Evolutionary conservation across 352 stramenopile species (phyloP).

Genomic region (Phytopythium litorale): DNA sequence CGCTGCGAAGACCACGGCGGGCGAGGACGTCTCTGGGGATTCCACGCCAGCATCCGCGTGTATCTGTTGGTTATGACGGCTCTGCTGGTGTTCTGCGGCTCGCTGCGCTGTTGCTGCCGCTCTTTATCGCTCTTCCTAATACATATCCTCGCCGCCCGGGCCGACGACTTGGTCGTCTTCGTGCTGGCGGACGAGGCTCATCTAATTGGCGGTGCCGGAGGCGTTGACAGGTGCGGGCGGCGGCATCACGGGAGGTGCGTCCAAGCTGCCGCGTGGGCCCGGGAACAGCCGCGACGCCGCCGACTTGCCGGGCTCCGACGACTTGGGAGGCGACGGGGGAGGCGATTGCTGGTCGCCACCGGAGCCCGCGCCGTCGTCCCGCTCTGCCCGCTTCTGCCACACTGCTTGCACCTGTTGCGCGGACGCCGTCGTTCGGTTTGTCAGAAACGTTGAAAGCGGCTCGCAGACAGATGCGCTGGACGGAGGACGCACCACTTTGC

Average conservation of each 20-base stretch:
- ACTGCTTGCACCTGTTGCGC: slow-evolving; percentile 49
- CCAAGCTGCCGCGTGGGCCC: background rate
- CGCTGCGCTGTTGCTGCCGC: background rate
- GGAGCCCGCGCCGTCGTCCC: slow-evolving; percentile 15
- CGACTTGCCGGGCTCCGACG: slow-evolving; percentile 8
- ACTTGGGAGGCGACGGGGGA: slow-evolving; percentile 7
- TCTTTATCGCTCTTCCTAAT: background rate
- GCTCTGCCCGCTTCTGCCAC: slow-evolving; percentile 54
- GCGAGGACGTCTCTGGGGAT: too few species aligned
- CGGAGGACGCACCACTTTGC: slow-evolving; percentile 31
- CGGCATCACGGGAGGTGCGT: background rate
- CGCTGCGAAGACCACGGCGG: too few species aligned
- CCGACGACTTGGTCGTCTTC: background rate
- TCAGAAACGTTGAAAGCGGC: background rate
- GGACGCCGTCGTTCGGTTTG: background rate
- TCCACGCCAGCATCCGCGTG: too few species aligned
- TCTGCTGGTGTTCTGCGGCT: background rate
- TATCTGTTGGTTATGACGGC: background rate
- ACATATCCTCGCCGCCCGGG: background rate
- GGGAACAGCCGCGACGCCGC: slow-evolving; percentile 17
- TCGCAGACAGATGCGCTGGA: too few species aligned
- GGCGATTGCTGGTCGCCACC: slow-evolving; percentile 3
- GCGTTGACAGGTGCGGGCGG: background rate
- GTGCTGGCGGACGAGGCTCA: background rate
- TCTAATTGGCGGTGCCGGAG: background rate